Base-by-base conservation (phyloP, 2,329 filamentous ascomycete species). In the Fusarium penzigii region DNA sequence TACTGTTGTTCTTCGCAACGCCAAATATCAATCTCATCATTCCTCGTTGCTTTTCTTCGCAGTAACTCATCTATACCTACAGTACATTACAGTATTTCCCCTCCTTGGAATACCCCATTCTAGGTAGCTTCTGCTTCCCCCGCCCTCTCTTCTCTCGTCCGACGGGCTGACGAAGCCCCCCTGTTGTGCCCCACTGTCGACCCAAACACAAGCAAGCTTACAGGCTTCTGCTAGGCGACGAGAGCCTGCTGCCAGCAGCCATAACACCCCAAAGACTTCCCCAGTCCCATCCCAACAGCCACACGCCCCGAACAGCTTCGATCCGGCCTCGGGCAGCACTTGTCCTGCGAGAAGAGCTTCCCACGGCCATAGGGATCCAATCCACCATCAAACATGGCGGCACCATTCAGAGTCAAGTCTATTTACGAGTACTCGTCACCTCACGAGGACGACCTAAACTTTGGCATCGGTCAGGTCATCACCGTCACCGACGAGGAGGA, bases 381-480 rank as follows among this genome's bases (percentile, higher is more conserved):
- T 55, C 56, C 76, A 81, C 73, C 70, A 61, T 39, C 57, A 60
- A 12, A 56, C 46, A 92, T 92, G 88, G 78, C 87, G 72, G 79
- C 80, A 65, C 85, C 86, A 55, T 97, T 96, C 81, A 95, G 90
- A 76, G 94, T 99, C 78, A 96, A 92, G 81, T 91, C 94, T 64
- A 76, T 97, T 69, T 99, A 89, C 78, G 93, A 97, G 72, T 99
- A 99, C 78, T 79, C 82, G 70, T 97, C 94, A 62, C 83, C 84
- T 57, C 93, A 99, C 72, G 92, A 96, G 64, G 94, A 99, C 74
- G 94, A 99, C 75, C 86, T 99, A 63, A 89, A 84, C 69, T 99
- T 99, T 71, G 73, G 81, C 53, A 77, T 84, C 66, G 92, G 91
- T 61, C 92, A 97, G 75, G 83, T 97, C 72, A 95, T 99, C 70